Base-by-base conservation (phyloP, 1,284 basidiomycete genomes). In the Athelia psychrophila region DNA sequence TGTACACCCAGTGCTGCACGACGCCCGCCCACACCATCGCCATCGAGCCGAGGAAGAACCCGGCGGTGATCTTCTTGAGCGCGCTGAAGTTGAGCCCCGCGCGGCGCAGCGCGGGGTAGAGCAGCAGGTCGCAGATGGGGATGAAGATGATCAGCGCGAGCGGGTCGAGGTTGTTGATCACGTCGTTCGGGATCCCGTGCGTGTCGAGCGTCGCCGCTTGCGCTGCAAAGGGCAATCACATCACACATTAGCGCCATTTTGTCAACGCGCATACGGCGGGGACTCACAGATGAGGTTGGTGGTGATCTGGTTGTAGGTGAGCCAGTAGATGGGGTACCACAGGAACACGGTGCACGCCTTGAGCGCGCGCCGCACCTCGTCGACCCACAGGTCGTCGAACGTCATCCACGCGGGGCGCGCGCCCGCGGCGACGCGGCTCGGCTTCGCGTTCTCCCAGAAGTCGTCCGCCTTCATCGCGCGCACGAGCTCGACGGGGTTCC, bases 271-370 rank as follows among this genome's bases (percentile, higher is more conserved):
- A 35, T 12, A 12, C 33, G 38, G 20, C 8, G n/a, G 38, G 38
- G 6, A 42, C 38, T 18, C n/a, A 42, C 38, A 88, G 1, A 83
- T 85, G 65, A 95, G 66, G 68, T 94, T 94, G 75, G 86, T 90
- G 70, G 83, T 85, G 46, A 90, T 60, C 61, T 91, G 86, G 64
- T 83, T 87, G 67, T 91, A 91, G 0, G 84, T 74, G 55, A 88
- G 73, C 88, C 86, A 88, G 62, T 81, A 89, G 35, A 89, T 69
- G 1, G 88, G 88, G 69, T 65, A 91, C 80, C 87, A 93, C 44
- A 78, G 64, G 71, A 95, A 95, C 52, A 95, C 91, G 40, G 73
- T 69, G 70, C 93, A 95, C 9, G 93, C 93, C 67, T 91, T 91
- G 69, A 93, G 70, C 2, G 89, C 91, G 60, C 91, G 81, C 52